Base-by-base conservation (phyloP, 306 rosid genomes). In the Purshia tridentata region DNA sequence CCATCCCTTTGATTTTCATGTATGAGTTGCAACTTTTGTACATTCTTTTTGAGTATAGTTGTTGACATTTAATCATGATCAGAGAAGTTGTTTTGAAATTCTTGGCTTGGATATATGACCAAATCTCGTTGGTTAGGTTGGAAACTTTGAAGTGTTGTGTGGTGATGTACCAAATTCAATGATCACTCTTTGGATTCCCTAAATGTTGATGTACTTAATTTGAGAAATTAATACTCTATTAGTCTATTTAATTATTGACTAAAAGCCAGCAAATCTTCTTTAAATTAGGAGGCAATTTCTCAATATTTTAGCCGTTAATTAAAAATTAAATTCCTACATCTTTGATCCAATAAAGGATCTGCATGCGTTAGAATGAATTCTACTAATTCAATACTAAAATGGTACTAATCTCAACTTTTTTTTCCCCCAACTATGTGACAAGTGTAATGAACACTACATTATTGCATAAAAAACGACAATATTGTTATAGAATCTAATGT, bases 11-110 rank as follows among this genome's bases (percentile, higher is more conserved):
- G 11, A 42, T 18, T 58, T 44, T 50, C 42, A 48, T 49, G 13
- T 78, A 65, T 76, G 72, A 70, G 77, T 69, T 81, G 72, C 60
- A 78, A 65, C 78, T 59, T 55, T 19, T 79, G 83, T 87, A 78
- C 86, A 86, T 86, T 76, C 79, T 72, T 75, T 80, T 83, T 72
- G 9, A 65, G 45, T 70, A 44, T 14, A 70, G 65, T 42, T 48
- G 56, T 66, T 46, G 60, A 70, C 54, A 55, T 41, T 14, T 70
- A 3, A 29, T 29, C 35, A 29, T 29, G 35, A 29, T 70, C 66
- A 44, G 23, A 45, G 65, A 20, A 13, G 23, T 56, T 75, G 80
- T 41, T 68, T 44, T 73, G 60, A 41, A 59, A 51, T 51, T 58
- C 58, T 75, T 75, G 44, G 48, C 54, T 63, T 65, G 73, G 55